A percentile compares a stretch with the other conserved stretches of the same genome.
phyloP scores from a whole-genome alignment of 345 rosid species.

The Cardamine chenopodiifolia region DNA sequence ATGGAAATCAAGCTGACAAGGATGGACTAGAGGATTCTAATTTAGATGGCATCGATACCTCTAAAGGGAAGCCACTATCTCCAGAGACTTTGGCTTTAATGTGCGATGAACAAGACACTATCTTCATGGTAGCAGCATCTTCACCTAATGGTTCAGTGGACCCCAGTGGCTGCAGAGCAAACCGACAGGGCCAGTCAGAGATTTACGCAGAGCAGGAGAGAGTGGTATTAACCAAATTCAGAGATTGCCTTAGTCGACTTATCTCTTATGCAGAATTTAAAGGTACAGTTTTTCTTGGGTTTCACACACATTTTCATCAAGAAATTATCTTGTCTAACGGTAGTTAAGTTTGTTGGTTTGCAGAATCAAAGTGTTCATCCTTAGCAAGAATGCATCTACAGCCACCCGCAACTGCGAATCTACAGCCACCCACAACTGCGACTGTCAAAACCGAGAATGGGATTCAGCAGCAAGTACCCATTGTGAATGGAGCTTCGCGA shows the following conservation, averaged over 20 bases:
- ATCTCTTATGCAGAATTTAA: conserved; percentile 86
- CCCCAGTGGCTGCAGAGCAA: conserved; percentile 51
- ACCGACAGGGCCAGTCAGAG: conserved; percentile 63
- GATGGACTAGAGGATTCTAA: conserved; percentile 50
- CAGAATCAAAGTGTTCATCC: conserved; percentile 77
- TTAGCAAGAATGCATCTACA: conserved; percentile 66
- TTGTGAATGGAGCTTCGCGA: conserved; percentile 54
- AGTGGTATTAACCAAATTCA: conserved; percentile 66
- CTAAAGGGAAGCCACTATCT: conserved; percentile 83
- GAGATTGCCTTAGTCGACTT: conserved; percentile 86
- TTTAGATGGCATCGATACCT: conserved; percentile 59
- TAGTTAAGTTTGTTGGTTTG: conserved; percentile 26
- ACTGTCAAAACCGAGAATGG: conserved; percentile 53
- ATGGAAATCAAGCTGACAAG: conserved; percentile 60
- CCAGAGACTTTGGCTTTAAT: conserved; percentile 98
- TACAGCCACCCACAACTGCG: conserved; percentile 38
- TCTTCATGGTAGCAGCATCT: conserved; percentile 72
- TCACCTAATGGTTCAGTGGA: conserved; percentile 61
- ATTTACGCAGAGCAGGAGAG: conserved; percentile 83
- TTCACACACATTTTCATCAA: neutral
- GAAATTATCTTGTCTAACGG: conserved; percentile 2
- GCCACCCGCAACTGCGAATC: conserved; percentile 22
- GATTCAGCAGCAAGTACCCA: conserved; percentile 47
- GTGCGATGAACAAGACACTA: conserved; percentile 95
- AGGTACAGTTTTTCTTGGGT: conserved; percentile 45